phyloP scores from a whole-genome alignment of 2,329 filamentous ascomycete species.

The Rhinocladiella mackenziei region DNA sequence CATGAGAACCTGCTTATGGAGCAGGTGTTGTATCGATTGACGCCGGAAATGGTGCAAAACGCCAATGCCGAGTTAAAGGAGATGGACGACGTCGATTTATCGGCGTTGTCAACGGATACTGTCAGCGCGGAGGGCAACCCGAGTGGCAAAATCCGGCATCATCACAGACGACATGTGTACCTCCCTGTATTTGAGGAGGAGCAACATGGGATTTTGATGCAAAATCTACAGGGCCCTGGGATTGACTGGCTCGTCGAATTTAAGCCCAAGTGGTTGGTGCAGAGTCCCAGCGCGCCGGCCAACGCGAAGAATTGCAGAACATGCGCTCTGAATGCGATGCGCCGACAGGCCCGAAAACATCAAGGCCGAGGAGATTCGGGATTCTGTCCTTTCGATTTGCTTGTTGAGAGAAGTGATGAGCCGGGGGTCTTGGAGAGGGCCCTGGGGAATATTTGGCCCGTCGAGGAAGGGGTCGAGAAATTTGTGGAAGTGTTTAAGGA shows the following conservation, averaged over 20 bases:
- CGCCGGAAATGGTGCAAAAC: constrained; percentile 53
- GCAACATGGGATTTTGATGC: constrained; percentile 63
- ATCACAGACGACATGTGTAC: constrained; percentile 50
- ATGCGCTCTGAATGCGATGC: constrained; percentile 59
- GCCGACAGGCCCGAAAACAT: constrained; percentile 34
- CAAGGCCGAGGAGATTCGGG: constrained; percentile 33
- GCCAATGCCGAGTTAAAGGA: constrained; percentile 46
- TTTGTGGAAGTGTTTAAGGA: constrained; percentile 31
- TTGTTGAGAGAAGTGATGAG: constrained; percentile 38
- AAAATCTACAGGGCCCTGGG: constrained; percentile 60
- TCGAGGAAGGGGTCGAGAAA: constrained; percentile 33
- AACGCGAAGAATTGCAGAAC: constrained; percentile 66
- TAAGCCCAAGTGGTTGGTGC: constrained; percentile 79
- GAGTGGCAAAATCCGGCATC: constrained; percentile 37
- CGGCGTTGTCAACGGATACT: constrained; percentile 1
- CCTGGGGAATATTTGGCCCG: constrained; percentile 31
- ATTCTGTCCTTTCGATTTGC: constrained; percentile 64
- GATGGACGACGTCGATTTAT: constrained; percentile 28
- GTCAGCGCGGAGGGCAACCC: constrained; percentile 1
- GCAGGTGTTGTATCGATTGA: constrained; percentile 46
- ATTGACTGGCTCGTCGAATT: constrained; percentile 56
- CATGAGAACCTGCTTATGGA: constrained; percentile 20
- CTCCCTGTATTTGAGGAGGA: constrained; percentile 52
- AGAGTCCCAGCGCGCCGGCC: constrained; percentile 67
- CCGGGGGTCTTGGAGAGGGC: constrained; percentile 36